Percentiles rank a stretch among this genome's conserved stretches.
Evolutionary conservation across 495 filamentous ascomycete genomes (phyloP).

Genomic region (Aspergillus incahuasiensis): DNA sequence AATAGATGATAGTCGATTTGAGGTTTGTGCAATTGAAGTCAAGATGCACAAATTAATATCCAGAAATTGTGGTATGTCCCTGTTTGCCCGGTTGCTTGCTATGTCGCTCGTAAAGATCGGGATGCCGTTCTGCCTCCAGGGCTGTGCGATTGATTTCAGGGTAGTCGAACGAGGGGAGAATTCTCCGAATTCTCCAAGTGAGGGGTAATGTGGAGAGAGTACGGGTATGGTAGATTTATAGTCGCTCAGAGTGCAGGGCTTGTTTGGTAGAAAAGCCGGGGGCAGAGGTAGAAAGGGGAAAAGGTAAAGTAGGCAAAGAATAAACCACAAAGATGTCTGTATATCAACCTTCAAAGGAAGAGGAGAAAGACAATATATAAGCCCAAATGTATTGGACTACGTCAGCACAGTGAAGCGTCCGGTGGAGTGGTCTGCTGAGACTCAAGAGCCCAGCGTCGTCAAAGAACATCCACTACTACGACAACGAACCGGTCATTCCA

Average conservation of each 20-base stretch:
- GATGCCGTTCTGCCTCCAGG: neutral
- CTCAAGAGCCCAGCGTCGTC: constrained; percentile 10
- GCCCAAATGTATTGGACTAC: constrained; percentile 8
- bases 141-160: neutral
- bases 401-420: constrained; percentile 15
- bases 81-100: neutral
- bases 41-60: neutral
- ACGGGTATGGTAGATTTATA: neutral
- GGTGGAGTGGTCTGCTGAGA: constrained; percentile 7
- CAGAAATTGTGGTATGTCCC: neutral
- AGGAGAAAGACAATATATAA: neutral
- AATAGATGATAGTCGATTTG: too few species aligned
- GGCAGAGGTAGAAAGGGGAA: neutral
- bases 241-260: neutral
- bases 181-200: neutral
- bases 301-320: neutral
- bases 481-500: neutral
- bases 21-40: neutral
- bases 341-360: neutral
- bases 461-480: constrained; percentile 8
- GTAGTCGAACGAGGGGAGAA: neutral
- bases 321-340: neutral
- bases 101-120: constrained; percentile 5
- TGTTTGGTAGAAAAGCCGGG: neutral
- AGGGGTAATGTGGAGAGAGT: neutral